Base-by-base conservation (phyloP, 2,329 filamentous ascomycete species). In the Passalora sequoiae region DNA sequence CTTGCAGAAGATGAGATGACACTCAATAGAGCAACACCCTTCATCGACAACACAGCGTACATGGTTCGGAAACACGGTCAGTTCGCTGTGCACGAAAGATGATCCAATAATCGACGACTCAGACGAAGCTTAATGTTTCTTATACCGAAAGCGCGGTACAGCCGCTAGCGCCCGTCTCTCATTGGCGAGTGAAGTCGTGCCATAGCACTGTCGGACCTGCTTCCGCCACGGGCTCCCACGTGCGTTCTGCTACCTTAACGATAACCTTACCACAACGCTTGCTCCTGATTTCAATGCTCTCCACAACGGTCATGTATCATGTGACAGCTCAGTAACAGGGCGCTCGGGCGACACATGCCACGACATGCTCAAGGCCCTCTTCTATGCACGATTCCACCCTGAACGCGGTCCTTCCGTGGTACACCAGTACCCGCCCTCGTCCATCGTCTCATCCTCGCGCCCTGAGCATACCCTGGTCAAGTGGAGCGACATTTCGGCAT, bases 401-500 rank as follows among this genome's bases (percentile, higher is more conserved):
- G 72, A 77, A 51, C 56, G 58, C 19, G 60, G 60, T 6, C 59
- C 58, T 2, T 59, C 53, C 16, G 51, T 63, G 20, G 51, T 62
- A 37, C 58, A 62, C 45, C 60, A 63, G 43, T 57, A 57, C 36
- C 60, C 60, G 8, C 22, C 43, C 15, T 43, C 40, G 29, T 52
- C 50, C 15, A 56, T 63, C 44, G 43, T 54, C 22, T 38, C 50
- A 9, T 38, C 42, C n/a, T 30, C 40, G 9, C 21, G 12, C 20
- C 17, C 27, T n/a, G 31, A 20, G 38, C 6, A 45, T 40, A 25
- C 39, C 13, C 47, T 61, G 9, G 19, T 62, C 28, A 37, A 30
- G 37, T 97, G 95, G 68, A 80, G 86, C 53, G 82, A 87, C 39
- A 78, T 97, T 55, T 86, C 87, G 12, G 84, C 91, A 63, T 96